phyloP scores from a whole-genome alignment of 1,139 yeast species.

The Scheffersomyces segobiensis region DNA sequence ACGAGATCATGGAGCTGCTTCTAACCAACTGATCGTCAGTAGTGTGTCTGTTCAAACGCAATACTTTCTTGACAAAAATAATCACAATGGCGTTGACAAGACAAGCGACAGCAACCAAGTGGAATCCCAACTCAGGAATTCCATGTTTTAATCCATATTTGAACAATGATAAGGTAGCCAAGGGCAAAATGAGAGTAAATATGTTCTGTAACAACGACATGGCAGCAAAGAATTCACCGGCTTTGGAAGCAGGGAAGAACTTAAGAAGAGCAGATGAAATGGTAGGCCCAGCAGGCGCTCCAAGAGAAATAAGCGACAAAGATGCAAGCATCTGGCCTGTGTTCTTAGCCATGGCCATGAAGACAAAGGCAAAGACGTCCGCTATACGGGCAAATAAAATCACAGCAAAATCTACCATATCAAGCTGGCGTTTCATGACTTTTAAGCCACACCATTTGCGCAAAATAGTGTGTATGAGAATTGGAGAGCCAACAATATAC shows the following conservation, averaged over 20 bases:
- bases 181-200: constrained; percentile 9
- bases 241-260: constrained; percentile 15
- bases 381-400: constrained; percentile 5
- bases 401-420: constrained; percentile 11
- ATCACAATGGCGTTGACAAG: background rate
- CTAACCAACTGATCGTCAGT: background rate
- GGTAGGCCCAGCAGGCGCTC: constrained; percentile 8
- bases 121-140: background rate
- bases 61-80: background rate
- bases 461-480: constrained; percentile 10
- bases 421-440: constrained; percentile 10
- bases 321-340: constrained; percentile 7
- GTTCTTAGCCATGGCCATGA: constrained; percentile 5
- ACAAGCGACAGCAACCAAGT: background rate
- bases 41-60: background rate
- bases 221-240: constrained; percentile 17
- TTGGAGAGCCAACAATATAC: constrained; percentile 7
- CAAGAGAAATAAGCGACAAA: background rate
- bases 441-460: constrained; percentile 6
- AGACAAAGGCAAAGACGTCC: constrained; percentile 1
- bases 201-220: constrained; percentile 13
- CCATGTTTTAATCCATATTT: constrained; percentile 3
- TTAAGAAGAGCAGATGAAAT: constrained; percentile 14
- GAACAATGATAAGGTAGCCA: constrained; percentile 10
- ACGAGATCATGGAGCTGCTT: background rate